Evolutionary conservation across 371 early-diverging fungal species (phyloP), one percentile per base, ranked within the genome.

Genomic region (Ordospora colligata): DNA sequence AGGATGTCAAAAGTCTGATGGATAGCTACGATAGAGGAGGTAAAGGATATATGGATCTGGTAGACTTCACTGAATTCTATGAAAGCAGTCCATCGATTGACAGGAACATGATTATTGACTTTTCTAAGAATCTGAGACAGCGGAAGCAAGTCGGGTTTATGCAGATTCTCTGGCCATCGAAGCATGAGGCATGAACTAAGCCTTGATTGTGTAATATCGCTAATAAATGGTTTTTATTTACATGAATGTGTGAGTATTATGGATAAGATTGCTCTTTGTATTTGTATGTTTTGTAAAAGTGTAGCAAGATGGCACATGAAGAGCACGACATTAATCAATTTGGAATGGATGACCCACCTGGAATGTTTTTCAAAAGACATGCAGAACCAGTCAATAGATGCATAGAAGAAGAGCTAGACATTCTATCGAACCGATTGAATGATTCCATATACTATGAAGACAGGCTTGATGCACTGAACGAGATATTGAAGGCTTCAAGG

Each of bases 51-150:
- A 21, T 82, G 17, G 67, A 64, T 62, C 54, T 25, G 22, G 49
- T 53, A 19, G 82, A 82, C 58, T 82, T 82, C 77, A 62, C 32
- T 17, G 23, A 25, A n/a, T 77, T 82, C 40, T 82, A 82, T 49
- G 46, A 63, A 37, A 51, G 46, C n/a, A 71, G 77, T 53, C 44
- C 45, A 2, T 19, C 14, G 25, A 46, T 81, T 53, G 81, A 81
- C 11, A 66, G 67, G 14, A 69, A 54, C 9, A 71, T 81, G 78
- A 40, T 78, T 10, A 81, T 81, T 23, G 75, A 81, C 50, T 81
- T 77, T 50, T 54, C 42, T 21, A 74, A 76, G 19, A 74, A 75
- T 42, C 71, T 80, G 21, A 72, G 63, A 32, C 65, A 37, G 14
- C 65, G 40, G 6, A 47, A 11, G 1, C 62, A 72, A 22, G 64